Evolutionary conservation across 768 basidiomycete species (phyloP).

Genomic region (Psilocybe tampanensis): DNA sequence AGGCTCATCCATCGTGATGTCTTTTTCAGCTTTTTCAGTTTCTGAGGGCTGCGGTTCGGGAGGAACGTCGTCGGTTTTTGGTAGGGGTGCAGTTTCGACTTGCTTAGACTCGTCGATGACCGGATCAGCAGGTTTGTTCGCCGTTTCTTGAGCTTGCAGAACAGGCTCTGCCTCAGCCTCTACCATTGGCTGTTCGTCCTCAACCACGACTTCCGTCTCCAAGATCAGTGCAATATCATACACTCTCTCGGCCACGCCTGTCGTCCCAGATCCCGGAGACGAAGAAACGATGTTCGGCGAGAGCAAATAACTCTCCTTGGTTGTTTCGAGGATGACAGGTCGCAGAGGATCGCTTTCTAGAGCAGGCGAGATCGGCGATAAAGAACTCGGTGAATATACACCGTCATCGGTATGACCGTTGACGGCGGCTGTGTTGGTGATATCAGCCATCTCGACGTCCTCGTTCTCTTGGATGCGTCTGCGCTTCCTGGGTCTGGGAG

Average conservation of each 20-base stretch:
- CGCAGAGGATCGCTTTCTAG: conserved; percentile 15
- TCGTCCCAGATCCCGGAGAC: background rate
- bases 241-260: conserved; percentile 12
- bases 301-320: conserved; percentile 42
- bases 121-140: background rate
- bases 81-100: background rate
- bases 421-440: conserved; percentile 2
- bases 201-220: conserved; percentile 32
- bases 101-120: background rate
- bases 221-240: conserved; percentile 43
- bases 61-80: background rate
- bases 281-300: conserved; percentile 28
- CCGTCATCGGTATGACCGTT: background rate
- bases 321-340: conserved; percentile 41
- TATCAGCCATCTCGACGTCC: conserved; percentile 29
- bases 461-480: conserved; percentile 25
- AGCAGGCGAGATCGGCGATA: background rate
- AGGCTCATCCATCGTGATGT: background rate
- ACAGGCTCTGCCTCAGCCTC: background rate
- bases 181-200: conserved; percentile 12
- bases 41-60: background rate
- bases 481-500: conserved; percentile 37
- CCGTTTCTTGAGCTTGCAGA: background rate
- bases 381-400: conserved; percentile 6
- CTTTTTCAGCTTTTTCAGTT: background rate